Evolutionary conservation across 805 yeast species (phyloP).

Genomic region (Suhomyces sp.): DNA sequence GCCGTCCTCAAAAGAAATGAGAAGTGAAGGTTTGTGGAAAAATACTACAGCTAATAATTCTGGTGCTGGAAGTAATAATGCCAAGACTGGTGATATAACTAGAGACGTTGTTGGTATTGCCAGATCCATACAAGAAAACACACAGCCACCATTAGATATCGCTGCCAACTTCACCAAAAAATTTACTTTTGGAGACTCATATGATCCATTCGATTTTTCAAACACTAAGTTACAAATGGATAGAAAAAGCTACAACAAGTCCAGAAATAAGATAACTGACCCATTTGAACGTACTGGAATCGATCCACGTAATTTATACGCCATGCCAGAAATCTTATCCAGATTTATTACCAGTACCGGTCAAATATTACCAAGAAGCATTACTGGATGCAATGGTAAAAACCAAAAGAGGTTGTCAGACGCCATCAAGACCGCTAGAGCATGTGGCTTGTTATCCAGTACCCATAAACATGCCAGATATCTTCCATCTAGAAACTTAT

Average conservation of each 20-base stretch:
- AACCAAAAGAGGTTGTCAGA: constrained; percentile 71
- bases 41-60: constrained; percentile 8
- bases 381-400: constrained; percentile 61
- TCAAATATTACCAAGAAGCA: constrained; percentile 67
- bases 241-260: constrained; percentile 27
- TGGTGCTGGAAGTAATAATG: constrained; percentile 8
- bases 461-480: constrained; percentile 61
- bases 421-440: constrained; percentile 77
- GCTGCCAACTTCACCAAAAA: constrained; percentile 27
- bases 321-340: constrained; percentile 68
- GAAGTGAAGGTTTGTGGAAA: constrained; percentile 28
- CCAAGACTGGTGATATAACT: constrained; percentile 16
- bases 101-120: constrained; percentile 35
- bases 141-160: constrained; percentile 34
- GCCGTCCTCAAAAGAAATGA: constrained; percentile 35
- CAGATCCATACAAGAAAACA: constrained; percentile 25
- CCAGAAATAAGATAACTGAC: constrained; percentile 17
- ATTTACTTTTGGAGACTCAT: constrained; percentile 52
- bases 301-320: constrained; percentile 68
- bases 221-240: constrained; percentile 46
- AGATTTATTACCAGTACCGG: constrained; percentile 70
- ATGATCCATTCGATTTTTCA: constrained; percentile 38
- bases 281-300: constrained; percentile 50
- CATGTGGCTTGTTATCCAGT: constrained; percentile 73
- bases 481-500: constrained; percentile 40